Evolutionary conservation across 2,329 filamentous ascomycete species (phyloP).

Genomic region (Colletotrichum tropicicola): DNA sequence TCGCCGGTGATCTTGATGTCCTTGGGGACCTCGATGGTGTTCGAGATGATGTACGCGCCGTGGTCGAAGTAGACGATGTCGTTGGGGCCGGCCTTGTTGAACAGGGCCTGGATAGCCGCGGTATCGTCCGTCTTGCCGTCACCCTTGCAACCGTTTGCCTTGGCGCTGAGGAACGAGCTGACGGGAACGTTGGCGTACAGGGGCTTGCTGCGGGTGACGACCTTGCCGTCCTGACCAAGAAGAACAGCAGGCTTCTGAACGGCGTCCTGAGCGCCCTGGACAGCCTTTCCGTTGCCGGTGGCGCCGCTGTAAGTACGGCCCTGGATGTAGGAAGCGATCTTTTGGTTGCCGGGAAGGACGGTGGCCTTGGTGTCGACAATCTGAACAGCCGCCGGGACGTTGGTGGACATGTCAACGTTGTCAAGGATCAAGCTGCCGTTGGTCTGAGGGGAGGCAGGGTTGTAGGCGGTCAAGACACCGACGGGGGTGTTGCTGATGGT

Average conservation of each 20-base stretch:
- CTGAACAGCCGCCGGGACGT: slow-evolving; percentile 73
- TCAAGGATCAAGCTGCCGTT: slow-evolving; percentile 87
- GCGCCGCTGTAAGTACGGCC: slow-evolving; percentile 74
- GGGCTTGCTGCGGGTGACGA: slow-evolving; percentile 88
- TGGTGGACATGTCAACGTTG: slow-evolving; percentile 83
- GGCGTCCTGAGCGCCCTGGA: slow-evolving; percentile 67
- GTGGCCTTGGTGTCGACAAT: slow-evolving; percentile 62
- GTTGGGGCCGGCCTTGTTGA: slow-evolving; percentile 72
- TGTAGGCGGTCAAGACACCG: slow-evolving; percentile 81
- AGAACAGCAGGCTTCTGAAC: slow-evolving; percentile 74
- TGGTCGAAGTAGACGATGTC: slow-evolving; percentile 80
- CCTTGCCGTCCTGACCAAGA: slow-evolving; percentile 67
- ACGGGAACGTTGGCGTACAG: slow-evolving; percentile 78
- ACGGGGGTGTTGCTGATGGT: slow-evolving; percentile 78
- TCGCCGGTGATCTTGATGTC: slow-evolving; percentile 90
- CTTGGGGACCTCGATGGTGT: slow-evolving; percentile 78
- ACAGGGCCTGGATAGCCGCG: slow-evolving; percentile 79
- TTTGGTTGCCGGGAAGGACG: slow-evolving; percentile 75
- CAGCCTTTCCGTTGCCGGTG: slow-evolving; percentile 51
- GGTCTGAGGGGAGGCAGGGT: slow-evolving; percentile 66
- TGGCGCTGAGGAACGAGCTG: slow-evolving; percentile 84
- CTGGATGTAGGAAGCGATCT: slow-evolving; percentile 79
- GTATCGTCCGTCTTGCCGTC: slow-evolving; percentile 92
- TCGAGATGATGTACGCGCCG: slow-evolving; percentile 75
- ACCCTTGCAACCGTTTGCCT: slow-evolving; percentile 83